phyloP scores from a whole-genome alignment of 2,329 filamentous ascomycete genomes.

The Zelopaecilomyces penicillatus region DNA sequence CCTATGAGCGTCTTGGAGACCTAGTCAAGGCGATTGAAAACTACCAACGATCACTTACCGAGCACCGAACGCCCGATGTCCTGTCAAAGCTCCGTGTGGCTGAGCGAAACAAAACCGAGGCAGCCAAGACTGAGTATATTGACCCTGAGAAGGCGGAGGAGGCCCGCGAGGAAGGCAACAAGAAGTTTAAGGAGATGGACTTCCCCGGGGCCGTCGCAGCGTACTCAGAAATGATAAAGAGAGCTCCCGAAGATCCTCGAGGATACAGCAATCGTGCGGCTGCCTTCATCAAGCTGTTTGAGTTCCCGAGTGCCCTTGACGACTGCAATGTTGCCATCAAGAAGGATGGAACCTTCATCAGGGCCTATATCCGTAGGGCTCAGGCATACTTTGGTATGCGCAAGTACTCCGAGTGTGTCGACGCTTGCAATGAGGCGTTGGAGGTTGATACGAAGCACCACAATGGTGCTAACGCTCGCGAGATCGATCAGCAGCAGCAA shows the following conservation, averaged over 20 bases:
- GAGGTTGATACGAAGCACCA: slow-evolving; percentile 63
- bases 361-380: slow-evolving; percentile 92
- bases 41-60: slow-evolving; percentile 89
- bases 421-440: slow-evolving; percentile 75
- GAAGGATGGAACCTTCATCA: slow-evolving; percentile 85
- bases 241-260: slow-evolving; percentile 81
- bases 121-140: slow-evolving; percentile 71
- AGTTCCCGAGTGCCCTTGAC: slow-evolving; percentile 85
- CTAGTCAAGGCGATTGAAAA: slow-evolving; percentile 71
- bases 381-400: slow-evolving; percentile 96
- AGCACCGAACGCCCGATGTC: slow-evolving; percentile 92
- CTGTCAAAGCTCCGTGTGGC: slow-evolving; percentile 84
- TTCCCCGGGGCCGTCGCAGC: slow-evolving; percentile 92
- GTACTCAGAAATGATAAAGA: slow-evolving; percentile 95
- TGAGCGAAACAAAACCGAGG: slow-evolving; percentile 76
- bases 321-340: slow-evolving; percentile 91
- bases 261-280: slow-evolving; percentile 97
- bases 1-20: slow-evolving; percentile 86
- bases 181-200: slow-evolving; percentile 94
- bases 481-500: slow-evolving; percentile 90
- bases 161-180: slow-evolving; percentile 87
- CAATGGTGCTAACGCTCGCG: slow-evolving; percentile 69
- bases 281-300: slow-evolving; percentile 92
- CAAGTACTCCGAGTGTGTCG: slow-evolving; percentile 91
- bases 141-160: slow-evolving; percentile 90